Percentiles rank a stretch among this genome's conserved stretches.
Evolutionary conservation across 352 stramenopile species (phyloP).

Genomic region (Phytophthora foliorum): DNA sequence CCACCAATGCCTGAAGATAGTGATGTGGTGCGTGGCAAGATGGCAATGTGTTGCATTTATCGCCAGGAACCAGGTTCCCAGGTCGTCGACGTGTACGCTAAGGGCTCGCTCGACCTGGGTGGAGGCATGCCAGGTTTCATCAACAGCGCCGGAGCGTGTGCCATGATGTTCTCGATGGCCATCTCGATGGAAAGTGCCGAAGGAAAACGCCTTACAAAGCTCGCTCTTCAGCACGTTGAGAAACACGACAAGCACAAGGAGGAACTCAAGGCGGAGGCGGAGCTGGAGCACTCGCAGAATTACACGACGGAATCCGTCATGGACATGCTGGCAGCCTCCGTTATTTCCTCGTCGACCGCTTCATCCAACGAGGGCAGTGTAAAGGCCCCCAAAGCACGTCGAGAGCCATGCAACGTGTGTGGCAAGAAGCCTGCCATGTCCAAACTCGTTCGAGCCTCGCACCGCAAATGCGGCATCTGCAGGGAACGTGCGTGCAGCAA

Average conservation of each 20-base stretch:
- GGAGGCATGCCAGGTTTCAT: conserved; percentile 42
- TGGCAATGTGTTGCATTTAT: conserved; percentile 72
- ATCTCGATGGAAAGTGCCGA: conserved; percentile 40
- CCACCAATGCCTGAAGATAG: conserved; percentile 46
- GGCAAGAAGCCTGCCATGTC: conserved; percentile 30
- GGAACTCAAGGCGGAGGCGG: neutral
- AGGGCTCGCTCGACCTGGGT: conserved; percentile 53
- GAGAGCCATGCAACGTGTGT: conserved; percentile 32
- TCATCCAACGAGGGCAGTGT: conserved; percentile 11
- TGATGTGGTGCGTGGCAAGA: conserved; percentile 53
- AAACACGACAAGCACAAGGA: conserved; percentile 12
- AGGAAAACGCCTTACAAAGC: conserved; percentile 41
- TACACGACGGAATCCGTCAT: conserved; percentile 29
- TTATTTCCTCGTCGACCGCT: conserved; percentile 25
- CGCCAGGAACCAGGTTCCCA: conserved; percentile 47
- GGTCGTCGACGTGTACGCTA: conserved; percentile 55
- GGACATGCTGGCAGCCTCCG: conserved; percentile 28
- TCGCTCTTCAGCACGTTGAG: conserved; percentile 29
- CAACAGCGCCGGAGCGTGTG: conserved; percentile 21
- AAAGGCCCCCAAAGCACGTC: conserved; percentile 9
- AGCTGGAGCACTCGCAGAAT: conserved; percentile 10
- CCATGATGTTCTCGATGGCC: conserved; percentile 42
- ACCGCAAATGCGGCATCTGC: conserved; percentile 49
- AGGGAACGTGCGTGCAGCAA: conserved; percentile 42
- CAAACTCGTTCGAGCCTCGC: conserved; percentile 33